Percentiles rank a stretch among this genome's conserved stretches.
Conservation (phyloP, 768 basidiomycete genomes). For the Trametes punicea region DNA sequence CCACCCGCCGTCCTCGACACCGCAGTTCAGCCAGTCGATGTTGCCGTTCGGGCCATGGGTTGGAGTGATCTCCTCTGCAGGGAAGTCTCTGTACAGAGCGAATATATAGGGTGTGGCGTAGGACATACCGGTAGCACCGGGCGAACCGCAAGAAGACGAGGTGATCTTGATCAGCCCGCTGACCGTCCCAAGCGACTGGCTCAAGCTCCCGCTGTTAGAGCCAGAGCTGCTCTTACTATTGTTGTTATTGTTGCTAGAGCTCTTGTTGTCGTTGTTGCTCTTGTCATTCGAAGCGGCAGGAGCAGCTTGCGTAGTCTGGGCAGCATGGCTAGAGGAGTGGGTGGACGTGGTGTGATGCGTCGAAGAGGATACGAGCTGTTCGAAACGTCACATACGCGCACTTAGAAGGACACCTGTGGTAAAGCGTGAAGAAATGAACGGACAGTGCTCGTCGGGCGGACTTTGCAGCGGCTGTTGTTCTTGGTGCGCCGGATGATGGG, state of each 20-base stretch:
- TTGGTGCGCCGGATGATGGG: conserved; percentile 4
- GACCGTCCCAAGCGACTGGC: neutral
- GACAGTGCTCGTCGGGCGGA: neutral
- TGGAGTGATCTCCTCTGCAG: conserved; percentile 45
- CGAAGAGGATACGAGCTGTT: neutral
- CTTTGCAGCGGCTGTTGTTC: conserved; percentile 9
- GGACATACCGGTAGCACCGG: conserved; percentile 47
- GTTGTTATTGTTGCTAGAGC: conserved; percentile 14
- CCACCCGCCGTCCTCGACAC: conserved; percentile 64
- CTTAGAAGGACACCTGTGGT: neutral
- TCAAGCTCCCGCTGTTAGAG: neutral
- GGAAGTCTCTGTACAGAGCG: neutral
- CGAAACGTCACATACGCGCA: neutral
- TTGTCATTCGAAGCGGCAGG: conserved; percentile 10
- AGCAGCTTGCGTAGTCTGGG: conserved; percentile 2
- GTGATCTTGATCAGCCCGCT: conserved; percentile 36
- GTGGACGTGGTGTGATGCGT: conserved; percentile 1
- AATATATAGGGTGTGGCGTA: conserved; percentile 2
- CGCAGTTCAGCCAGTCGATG: conserved; percentile 78
- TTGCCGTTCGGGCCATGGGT: conserved; percentile 66
- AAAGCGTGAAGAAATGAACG: neutral
- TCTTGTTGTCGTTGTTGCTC: neutral
- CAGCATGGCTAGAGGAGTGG: conserved; percentile 1
- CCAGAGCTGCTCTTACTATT: neutral
- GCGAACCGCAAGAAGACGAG: conserved; percentile 41